A percentile compares a stretch with the other conserved stretches of the same genome.
Conservation (phyloP, 2,329 filamentous ascomycete species). For the Orbilia ellipsospora region DNA sequence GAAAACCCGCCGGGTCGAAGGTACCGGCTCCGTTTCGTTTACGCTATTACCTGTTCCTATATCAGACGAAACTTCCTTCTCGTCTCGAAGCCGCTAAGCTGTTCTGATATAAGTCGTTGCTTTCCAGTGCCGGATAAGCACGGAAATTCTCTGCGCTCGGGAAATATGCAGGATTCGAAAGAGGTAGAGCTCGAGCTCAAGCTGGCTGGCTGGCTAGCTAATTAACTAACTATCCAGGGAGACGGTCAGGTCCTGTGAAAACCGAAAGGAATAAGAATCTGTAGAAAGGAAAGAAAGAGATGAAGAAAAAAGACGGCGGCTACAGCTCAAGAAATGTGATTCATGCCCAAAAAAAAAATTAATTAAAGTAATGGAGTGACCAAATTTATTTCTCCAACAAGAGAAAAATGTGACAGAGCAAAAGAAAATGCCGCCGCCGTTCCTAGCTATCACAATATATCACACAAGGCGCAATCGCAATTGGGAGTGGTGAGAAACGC, state of each 20-base stretch:
- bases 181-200: no score
- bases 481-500: conserved; percentile 21
- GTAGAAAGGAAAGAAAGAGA: background rate
- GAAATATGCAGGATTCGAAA: background rate
- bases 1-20: background rate
- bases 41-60: conserved; percentile 17
- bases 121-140: conserved; percentile 48
- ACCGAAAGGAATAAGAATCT: conserved; percentile 1
- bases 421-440: conserved; percentile 14
- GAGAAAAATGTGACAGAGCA: conserved; percentile 38
- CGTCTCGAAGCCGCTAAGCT: conserved; percentile 29
- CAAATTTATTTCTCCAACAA: background rate
- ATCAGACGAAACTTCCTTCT: conserved; percentile 15
- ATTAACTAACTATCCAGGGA: conserved; percentile 10
- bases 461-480: conserved; percentile 6
- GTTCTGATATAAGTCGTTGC: conserved; percentile 8
- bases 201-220: background rate
- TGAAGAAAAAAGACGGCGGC: background rate
- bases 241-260: conserved; percentile 31
- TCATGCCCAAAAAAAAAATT: no score
- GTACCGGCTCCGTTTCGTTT: conserved; percentile 3
- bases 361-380: background rate
- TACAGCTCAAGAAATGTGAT: background rate
- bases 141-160: conserved; percentile 33
- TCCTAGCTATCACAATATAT: conserved; percentile 26